Conservation (phyloP, 768 basidiomycete genomes). For the Lentinula aciculospora region DNA sequence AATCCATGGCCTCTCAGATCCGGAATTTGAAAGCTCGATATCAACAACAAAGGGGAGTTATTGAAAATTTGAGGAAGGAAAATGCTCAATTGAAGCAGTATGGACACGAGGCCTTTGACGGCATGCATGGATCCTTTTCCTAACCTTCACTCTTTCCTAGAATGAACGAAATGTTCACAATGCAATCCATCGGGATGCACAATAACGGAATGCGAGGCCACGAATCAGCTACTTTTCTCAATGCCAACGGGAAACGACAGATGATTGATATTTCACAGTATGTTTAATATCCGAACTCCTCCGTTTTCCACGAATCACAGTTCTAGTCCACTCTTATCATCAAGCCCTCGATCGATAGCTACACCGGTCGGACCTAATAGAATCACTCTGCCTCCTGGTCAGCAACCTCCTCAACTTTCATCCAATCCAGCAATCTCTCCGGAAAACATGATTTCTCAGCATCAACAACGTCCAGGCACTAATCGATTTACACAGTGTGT, state of each 20-base stretch:
- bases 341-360: constrained; percentile 45
- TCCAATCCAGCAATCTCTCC: constrained; percentile 13
- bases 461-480: constrained; percentile 38
- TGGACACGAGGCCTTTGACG: constrained; percentile 1
- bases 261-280: constrained; percentile 42
- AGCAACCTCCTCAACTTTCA: constrained; percentile 41
- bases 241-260: constrained; percentile 62
- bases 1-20: constrained; percentile 64
- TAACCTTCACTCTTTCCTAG: constrained; percentile 26
- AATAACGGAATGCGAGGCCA: constrained; percentile 14
- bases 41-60: constrained; percentile 45
- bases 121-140: background rate
- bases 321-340: constrained; percentile 30
- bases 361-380: constrained; percentile 58
- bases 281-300: constrained; percentile 19
- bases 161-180: constrained; percentile 46
- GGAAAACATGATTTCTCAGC: background rate
- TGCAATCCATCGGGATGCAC: constrained; percentile 28
- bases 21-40: constrained; percentile 56
- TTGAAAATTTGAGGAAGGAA: constrained; percentile 51
- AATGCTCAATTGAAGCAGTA: constrained; percentile 55
- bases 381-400: constrained; percentile 62
- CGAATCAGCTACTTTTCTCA: constrained; percentile 32
- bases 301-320: constrained; percentile 8
- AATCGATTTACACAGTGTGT: constrained; percentile 46